Evolutionary conservation across 345 rosid species (phyloP).

Genomic region (Crucihimalaya himalaica): DNA sequence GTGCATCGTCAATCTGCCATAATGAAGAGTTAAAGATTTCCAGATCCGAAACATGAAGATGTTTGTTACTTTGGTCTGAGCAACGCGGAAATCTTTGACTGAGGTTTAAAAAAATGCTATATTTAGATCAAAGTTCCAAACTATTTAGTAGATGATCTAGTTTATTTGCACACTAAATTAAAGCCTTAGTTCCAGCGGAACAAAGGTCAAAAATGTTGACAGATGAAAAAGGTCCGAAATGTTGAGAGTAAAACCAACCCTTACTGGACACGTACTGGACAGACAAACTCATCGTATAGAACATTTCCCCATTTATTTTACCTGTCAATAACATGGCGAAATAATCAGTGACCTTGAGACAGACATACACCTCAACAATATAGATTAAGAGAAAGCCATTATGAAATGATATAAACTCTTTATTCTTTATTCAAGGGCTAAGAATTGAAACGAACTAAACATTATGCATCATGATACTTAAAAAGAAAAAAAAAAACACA

Average conservation of each 20-base stretch:
- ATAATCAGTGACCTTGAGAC: conserved; percentile 16
- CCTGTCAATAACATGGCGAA: conserved; percentile 52
- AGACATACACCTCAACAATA: neutral
- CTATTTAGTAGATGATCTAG: neutral
- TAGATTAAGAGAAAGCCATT: neutral
- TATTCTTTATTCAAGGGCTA: neutral
- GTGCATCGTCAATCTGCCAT: conserved; percentile 74
- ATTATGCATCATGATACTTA: neutral
- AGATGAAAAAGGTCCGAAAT: no score
- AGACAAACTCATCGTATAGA: conserved; percentile 85
- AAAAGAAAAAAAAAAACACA: neutral
- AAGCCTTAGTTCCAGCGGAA: neutral
- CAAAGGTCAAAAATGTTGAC: no score
- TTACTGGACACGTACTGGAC: conserved; percentile 84
- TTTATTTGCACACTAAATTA: neutral
- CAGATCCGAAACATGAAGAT: neutral
- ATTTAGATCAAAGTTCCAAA: neutral
- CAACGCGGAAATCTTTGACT: conserved; percentile 78
- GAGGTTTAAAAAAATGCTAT: conserved; percentile 14
- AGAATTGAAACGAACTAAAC: neutral
- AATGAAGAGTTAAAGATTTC: neutral
- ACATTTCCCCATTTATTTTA: conserved; percentile 93
- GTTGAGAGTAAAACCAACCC: conserved; percentile 48
- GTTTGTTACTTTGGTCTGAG: conserved; percentile 67
- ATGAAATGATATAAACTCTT: neutral